phyloP scores from a whole-genome alignment of 768 basidiomycete species.

The Leccinum olivaceopallidum region DNA sequence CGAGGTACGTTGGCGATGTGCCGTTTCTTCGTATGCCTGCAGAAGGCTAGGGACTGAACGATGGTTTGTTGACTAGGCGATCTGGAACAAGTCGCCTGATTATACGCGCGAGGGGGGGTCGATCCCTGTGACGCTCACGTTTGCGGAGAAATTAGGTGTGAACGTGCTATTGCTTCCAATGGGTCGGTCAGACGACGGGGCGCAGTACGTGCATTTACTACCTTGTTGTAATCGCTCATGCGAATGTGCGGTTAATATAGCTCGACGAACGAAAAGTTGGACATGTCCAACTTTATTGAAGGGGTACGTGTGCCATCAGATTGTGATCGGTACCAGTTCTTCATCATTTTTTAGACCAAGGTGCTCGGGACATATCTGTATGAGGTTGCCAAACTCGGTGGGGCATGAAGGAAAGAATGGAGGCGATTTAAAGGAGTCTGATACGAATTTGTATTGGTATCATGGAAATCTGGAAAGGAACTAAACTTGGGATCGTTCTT shows the following conservation, averaged over 20 bases:
- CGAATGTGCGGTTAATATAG: slow-evolving; percentile 36
- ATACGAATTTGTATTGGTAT: slow-evolving; percentile 1
- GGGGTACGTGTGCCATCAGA: slow-evolving; percentile 51
- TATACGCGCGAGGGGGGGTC: slow-evolving; percentile 91
- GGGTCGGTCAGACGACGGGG: slow-evolving; percentile 93
- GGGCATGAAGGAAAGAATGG: slow-evolving; percentile 12
- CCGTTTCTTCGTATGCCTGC: no score
- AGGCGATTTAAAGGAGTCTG: background rate
- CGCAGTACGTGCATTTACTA: slow-evolving; percentile 59
- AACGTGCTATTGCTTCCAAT: slow-evolving; percentile 91
- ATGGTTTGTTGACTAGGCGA: slow-evolving; percentile 15
- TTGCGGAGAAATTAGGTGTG: slow-evolving; percentile 83
- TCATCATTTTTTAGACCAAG: slow-evolving; percentile 27
- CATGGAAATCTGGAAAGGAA: background rate
- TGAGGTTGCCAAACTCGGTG: slow-evolving; percentile 27
- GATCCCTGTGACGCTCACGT: slow-evolving; percentile 91
- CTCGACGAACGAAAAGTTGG: slow-evolving; percentile 95
- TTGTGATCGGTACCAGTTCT: background rate
- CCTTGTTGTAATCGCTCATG: background rate
- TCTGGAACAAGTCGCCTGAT: slow-evolving; percentile 79
- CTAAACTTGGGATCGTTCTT: background rate
- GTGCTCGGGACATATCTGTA: slow-evolving; percentile 36
- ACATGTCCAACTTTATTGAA: slow-evolving; percentile 85
- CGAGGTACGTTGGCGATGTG: slow-evolving; percentile 43
- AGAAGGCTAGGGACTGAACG: background rate